Percentiles rank a stretch among this genome's conserved stretches.
These are phyloP conservation scores for Smittium mucronatum DNA, from an alignment of 371 early-diverging fungal genomes.

Conservation along the genomic window DNA sequence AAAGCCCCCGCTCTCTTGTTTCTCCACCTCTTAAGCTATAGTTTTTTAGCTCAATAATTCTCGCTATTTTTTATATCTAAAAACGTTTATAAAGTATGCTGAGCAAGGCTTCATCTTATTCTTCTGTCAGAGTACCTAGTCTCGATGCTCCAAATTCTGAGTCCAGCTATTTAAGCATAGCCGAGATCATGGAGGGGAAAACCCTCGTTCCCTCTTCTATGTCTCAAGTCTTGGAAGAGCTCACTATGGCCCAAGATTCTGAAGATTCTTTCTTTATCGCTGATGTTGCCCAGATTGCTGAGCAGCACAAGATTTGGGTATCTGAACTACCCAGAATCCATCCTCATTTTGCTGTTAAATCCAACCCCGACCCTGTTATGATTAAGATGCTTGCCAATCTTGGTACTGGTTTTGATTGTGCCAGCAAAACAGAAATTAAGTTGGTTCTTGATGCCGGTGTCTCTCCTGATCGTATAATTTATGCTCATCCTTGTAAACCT, in stretches of 20 bases:
- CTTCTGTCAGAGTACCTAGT: too few species aligned
- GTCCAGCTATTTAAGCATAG: not conserved
- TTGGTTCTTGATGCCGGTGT: conserved; percentile 66
- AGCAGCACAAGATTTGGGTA: conserved; percentile 76
- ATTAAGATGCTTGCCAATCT: conserved; percentile 67
- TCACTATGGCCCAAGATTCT: conserved; percentile 27
- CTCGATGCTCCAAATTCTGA: too few species aligned
- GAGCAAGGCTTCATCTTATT: too few species aligned
- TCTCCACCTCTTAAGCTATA: not conserved
- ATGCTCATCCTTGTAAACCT: conserved; percentile 97
- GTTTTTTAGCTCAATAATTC: not conserved
- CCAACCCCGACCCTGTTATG: conserved; percentile 83
- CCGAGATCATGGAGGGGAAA: not conserved
- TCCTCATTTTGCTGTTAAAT: conserved; percentile 94
- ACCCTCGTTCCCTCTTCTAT: not conserved
- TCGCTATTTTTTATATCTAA: not conserved
- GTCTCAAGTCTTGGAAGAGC: not conserved
- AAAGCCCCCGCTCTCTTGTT: not conserved
- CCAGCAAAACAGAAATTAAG: conserved; percentile 77
- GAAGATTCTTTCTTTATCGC: conserved; percentile 89
- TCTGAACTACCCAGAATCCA: conserved; percentile 73
- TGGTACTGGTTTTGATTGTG: conserved; percentile 90
- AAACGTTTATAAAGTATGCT: not conserved
- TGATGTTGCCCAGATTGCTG: conserved; percentile 76
- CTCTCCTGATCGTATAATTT: conserved; percentile 71